Percentiles rank a stretch among this genome's conserved stretches.
Evolutionary conservation across 441 rosid genomes (phyloP).

Genomic region (Corymbia citriodora): DNA sequence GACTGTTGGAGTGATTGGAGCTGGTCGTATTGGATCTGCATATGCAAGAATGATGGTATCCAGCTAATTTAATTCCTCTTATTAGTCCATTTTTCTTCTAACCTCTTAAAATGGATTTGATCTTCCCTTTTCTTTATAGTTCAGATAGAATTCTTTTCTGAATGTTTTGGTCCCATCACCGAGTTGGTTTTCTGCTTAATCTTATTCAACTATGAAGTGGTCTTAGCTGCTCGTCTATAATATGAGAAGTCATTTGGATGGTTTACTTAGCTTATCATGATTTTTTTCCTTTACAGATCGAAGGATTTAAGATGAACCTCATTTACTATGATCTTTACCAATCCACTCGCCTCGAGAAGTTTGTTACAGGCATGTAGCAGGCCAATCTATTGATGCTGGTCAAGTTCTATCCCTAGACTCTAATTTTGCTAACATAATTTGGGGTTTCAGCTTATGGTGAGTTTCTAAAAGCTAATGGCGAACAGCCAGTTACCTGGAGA

Average conservation of each 20-base stretch:
- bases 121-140: neutral
- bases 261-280: neutral
- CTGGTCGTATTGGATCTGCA: slow-evolving; percentile 93
- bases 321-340: slow-evolving; percentile 91
- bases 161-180: neutral
- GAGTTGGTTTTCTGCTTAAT: neutral
- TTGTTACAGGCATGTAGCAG: slow-evolving; percentile 57
- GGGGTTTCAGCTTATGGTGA: slow-evolving; percentile 60
- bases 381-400: neutral
- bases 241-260: neutral
- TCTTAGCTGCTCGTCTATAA: neutral
- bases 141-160: neutral
- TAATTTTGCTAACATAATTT: neutral
- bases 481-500: slow-evolving; percentile 83
- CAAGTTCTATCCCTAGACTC: neutral
- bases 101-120: neutral
- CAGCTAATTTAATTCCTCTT: neutral
- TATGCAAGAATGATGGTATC: slow-evolving; percentile 95
- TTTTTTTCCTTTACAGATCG: slow-evolving; percentile 40
- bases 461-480: slow-evolving; percentile 81
- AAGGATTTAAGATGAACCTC: slow-evolving; percentile 97
- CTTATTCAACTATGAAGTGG: neutral
- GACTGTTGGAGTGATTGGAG: slow-evolving; percentile 95
- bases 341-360: slow-evolving; percentile 86
- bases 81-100: neutral